These are phyloP conservation scores for Pyrus betulifolia DNA, from an alignment of 306 rosid species.

Conservation along the genomic window DNA sequence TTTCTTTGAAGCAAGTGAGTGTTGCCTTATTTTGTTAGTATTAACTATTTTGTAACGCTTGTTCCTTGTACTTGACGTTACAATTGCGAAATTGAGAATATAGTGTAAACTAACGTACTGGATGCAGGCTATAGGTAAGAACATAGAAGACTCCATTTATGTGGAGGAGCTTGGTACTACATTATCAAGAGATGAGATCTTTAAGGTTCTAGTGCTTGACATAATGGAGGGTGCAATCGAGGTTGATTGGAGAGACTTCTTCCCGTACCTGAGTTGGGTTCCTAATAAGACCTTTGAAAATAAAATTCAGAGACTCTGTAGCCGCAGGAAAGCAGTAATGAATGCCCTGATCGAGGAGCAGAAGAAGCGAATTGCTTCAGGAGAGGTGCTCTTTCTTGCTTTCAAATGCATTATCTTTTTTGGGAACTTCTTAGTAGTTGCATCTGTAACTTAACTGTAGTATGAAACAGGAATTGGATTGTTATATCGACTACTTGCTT, in stretches of 20 bases:
- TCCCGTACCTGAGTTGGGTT: slow-evolving; percentile 88
- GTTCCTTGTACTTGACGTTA: neutral
- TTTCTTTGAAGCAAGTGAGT: slow-evolving; percentile 73
- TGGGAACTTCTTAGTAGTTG: neutral
- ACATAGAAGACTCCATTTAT: slow-evolving; percentile 41
- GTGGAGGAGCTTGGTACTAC: slow-evolving; percentile 56
- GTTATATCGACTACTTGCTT: slow-evolving; percentile 55
- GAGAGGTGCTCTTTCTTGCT: slow-evolving; percentile 38
- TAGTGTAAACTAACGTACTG: neutral
- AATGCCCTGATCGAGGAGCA: slow-evolving; percentile 51
- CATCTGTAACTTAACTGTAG: slow-evolving; percentile 2
- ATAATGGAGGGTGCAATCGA: slow-evolving; percentile 88
- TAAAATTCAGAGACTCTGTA: slow-evolving; percentile 31
- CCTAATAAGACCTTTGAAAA: slow-evolving; percentile 58
- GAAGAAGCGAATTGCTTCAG: slow-evolving; percentile 63
- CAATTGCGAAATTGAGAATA: neutral
- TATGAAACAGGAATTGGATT: slow-evolving; percentile 45
- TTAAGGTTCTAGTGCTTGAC: slow-evolving; percentile 60
- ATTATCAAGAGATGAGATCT: slow-evolving; percentile 46
- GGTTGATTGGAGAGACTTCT: slow-evolving; percentile 97
- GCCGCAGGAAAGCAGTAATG: slow-evolving; percentile 46
- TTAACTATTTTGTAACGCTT: neutral
- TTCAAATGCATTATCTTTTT: neutral
- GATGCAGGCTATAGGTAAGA: slow-evolving; percentile 61
- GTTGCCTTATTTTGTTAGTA: neutral